Percentiles rank a stretch among this genome's conserved stretches.
These are phyloP conservation scores for Triadica sebifera DNA, from an alignment of 345 rosid species.

Conservation along the genomic window DNA sequence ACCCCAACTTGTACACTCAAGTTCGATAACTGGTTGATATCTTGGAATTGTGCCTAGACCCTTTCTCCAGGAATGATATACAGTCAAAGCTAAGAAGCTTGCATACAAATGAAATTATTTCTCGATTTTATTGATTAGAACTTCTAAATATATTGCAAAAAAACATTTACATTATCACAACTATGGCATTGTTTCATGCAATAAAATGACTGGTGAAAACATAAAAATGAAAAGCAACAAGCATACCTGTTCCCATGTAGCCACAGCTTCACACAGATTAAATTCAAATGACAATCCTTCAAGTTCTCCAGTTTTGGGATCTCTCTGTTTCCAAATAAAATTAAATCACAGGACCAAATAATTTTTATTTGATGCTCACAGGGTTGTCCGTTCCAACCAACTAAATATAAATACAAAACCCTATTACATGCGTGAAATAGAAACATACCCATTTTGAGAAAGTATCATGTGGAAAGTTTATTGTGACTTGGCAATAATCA, in stretches of 20 bases:
- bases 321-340: slow-evolving; percentile 47
- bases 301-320: slow-evolving; percentile 82
- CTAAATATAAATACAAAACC: background rate
- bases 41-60: background rate
- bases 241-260: slow-evolving; percentile 84
- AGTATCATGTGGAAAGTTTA: slow-evolving; percentile 70
- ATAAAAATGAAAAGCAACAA: background rate
- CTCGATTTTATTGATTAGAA: background rate
- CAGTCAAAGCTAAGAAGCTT: background rate
- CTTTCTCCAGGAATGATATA: background rate
- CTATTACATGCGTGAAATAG: background rate
- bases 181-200: background rate
- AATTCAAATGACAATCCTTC: slow-evolving; percentile 79
- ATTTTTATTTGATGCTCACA: background rate
- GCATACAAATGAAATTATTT: background rate
- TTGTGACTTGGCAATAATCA: slow-evolving; percentile 60
- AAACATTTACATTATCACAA: background rate
- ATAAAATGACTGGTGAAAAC: too few relatives aligned
- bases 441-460: slow-evolving; percentile 80
- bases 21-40: background rate
- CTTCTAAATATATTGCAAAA: background rate
- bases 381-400: background rate
- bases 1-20: background rate
- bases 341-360: background rate
- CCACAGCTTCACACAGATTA: slow-evolving; percentile 88